phyloP scores from a whole-genome alignment of 2,329 filamentous ascomycete species.

The Calonectria naviculata region DNA sequence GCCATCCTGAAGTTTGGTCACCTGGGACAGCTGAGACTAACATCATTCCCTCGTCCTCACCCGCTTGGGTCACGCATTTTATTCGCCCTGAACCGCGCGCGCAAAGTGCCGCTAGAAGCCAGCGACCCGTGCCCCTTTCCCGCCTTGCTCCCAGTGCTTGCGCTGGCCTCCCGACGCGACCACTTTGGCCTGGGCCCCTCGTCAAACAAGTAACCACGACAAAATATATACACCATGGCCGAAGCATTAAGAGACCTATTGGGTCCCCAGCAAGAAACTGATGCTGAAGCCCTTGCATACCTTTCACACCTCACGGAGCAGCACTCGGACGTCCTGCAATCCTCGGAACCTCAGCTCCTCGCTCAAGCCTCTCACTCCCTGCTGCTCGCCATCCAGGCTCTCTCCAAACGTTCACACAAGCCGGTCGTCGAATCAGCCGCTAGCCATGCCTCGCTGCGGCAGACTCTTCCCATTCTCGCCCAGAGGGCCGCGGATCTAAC shows the following conservation, averaged over 20 bases:
- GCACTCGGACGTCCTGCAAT: conserved; percentile 76
- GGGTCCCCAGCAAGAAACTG: conserved; percentile 46
- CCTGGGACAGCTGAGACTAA: neutral
- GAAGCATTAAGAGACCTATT: conserved; percentile 50
- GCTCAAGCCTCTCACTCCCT: conserved; percentile 83
- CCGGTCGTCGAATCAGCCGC: conserved; percentile 84
- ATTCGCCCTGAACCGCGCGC: neutral
- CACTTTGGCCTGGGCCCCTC: neutral
- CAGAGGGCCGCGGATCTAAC: conserved; percentile 75
- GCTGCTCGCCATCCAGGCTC: conserved; percentile 83
- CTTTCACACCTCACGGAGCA: conserved; percentile 82
- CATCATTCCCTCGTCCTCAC: neutral
- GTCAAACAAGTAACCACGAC: neutral
- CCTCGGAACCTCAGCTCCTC: conserved; percentile 83
- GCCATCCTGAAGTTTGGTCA: neutral
- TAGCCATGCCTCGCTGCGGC: conserved; percentile 78
- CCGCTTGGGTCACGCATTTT: neutral
- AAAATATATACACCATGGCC: conserved; percentile 44
- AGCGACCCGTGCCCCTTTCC: neutral
- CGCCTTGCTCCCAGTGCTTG: neutral
- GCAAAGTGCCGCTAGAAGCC: neutral
- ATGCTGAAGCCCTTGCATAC: conserved; percentile 74
- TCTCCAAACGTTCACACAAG: conserved; percentile 91
- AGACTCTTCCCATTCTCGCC: conserved; percentile 78
- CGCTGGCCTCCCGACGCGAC: conserved; percentile 8